A percentile compares a stretch with the other conserved stretches of the same genome.
Evolutionary conservation across 2,329 filamentous ascomycete species (phyloP).

Genomic region (Beauveria brongniartii): DNA sequence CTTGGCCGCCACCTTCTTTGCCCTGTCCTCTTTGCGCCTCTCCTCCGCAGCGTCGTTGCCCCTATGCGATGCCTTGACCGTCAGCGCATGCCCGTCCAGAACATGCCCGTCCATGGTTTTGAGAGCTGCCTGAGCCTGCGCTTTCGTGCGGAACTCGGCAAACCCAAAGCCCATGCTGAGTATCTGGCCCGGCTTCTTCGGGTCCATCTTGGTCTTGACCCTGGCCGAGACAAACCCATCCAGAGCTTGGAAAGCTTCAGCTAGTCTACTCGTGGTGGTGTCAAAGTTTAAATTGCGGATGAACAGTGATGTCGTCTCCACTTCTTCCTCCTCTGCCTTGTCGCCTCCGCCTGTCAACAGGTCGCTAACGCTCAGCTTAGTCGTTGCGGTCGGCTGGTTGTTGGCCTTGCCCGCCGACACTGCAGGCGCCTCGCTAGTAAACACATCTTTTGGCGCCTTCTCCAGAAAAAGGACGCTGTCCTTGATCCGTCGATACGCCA

Average conservation of each 20-base stretch:
- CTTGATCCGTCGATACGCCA: conserved; percentile 86
- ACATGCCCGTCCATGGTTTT: conserved; percentile 81
- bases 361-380: conserved; percentile 62
- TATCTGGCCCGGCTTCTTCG: conserved; percentile 80
- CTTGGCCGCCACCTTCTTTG: conserved; percentile 68
- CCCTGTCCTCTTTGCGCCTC: conserved; percentile 70
- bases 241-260: conserved; percentile 69
- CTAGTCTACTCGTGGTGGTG: conserved; percentile 69
- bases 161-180: conserved; percentile 98
- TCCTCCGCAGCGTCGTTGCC: conserved; percentile 83
- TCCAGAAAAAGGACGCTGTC: conserved; percentile 89
- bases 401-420: conserved; percentile 20
- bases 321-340: conserved; percentile 43
- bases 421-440: conserved; percentile 31
- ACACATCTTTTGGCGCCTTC: conserved; percentile 81
- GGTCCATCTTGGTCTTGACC: conserved; percentile 88
- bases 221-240: conserved; percentile 83
- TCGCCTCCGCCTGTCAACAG: conserved; percentile 50
- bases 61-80: conserved; percentile 81
- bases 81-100: conserved; percentile 79
- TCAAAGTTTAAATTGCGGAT: conserved; percentile 90
- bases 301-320: conserved; percentile 72
- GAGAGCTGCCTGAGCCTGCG: conserved; percentile 70
- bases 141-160: conserved; percentile 73
- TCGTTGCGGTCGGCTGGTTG: conserved; percentile 34